These are phyloP conservation scores for Wickerhamiella domercqiae DNA, from an alignment of 805 yeast species.

Conservation along the genomic window DNA sequence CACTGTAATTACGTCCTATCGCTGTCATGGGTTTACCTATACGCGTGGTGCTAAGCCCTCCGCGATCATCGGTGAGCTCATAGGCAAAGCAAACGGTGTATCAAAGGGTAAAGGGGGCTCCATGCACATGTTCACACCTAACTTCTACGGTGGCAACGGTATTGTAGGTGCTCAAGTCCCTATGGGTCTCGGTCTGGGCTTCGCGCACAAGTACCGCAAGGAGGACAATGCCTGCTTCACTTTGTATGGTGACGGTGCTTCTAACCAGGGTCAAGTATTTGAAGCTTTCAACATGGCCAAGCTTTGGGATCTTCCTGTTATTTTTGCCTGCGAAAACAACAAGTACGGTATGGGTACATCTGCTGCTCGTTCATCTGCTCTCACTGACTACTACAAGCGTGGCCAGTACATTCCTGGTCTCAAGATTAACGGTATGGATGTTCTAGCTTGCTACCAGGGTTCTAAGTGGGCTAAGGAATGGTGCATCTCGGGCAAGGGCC, in stretches of 20 bases:
- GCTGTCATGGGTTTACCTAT: slow-evolving; percentile 98
- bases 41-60: slow-evolving; percentile 91
- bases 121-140: slow-evolving; percentile 94
- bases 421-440: slow-evolving; percentile 98
- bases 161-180: slow-evolving; percentile 99
- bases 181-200: slow-evolving; percentile 95
- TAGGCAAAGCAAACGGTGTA: slow-evolving; percentile 93
- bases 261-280: slow-evolving; percentile 98
- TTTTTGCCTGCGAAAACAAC: slow-evolving; percentile 96
- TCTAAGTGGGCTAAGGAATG: slow-evolving; percentile 95
- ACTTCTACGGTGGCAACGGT: slow-evolving; percentile 98
- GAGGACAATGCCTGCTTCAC: slow-evolving; percentile 66
- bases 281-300: slow-evolving; percentile 98
- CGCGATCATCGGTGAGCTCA: slow-evolving; percentile 82
- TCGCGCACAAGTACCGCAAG: slow-evolving; percentile 87
- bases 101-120: slow-evolving; percentile 98
- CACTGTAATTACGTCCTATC: slow-evolving; percentile 87
- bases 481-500: slow-evolving; percentile 88
- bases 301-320: slow-evolving; percentile 89
- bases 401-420: slow-evolving; percentile 99
- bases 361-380: slow-evolving; percentile 91
- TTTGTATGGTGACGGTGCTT: slow-evolving; percentile 97
- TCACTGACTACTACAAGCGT: slow-evolving; percentile 94
- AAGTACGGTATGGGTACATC: slow-evolving; percentile 99
- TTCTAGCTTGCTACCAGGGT: slow-evolving; percentile 86